Base-by-base conservation (phyloP, 2,329 filamentous ascomycete species). In the Fusarium ambrosium region DNA sequence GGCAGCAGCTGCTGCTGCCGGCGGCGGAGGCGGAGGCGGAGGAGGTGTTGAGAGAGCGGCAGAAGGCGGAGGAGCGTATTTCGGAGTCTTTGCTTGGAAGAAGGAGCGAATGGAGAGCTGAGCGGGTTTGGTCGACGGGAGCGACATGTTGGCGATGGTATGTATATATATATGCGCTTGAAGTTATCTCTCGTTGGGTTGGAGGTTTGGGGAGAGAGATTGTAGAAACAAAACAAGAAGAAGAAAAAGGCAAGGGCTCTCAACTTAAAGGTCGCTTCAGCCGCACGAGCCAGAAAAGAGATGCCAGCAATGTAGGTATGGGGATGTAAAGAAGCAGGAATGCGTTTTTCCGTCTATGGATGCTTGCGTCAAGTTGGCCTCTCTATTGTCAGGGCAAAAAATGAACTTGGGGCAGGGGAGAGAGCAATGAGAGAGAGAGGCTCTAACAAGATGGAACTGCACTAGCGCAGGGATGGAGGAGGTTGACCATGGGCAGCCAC, bases 51-150 rank as follows among this genome's bases (percentile, higher is more conserved):
- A 64, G 45, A 78, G 68, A 60, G 76, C 63, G 64, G 69, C 58
- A 77, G 69, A 73, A 9, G 82, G 81, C 10, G 83, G 83, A 65
- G 82, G 80, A 55, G 79, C 80, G 81, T 83, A 82, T 64, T 81
- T 79, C 48, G 82, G 79, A 27, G 85, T 79, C 74, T 88, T 87
- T 66, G 84, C 83, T 51, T 84, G 85, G 81, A 92, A 92, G 84
- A 92, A 92, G 64, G 89, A 91, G 64, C 87, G 88, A 77, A 92
- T 92, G 55, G 90, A 91, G 43, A 87, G 82, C 78, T 91, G 88
- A 27, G 82, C 78, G 55, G 80, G 81, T 67, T 83, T 83, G 68
- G 80, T 79, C 13, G 80, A 82, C 55, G 84, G 84, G 64, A 84
- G 82, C 55, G 84, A 84, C 85, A 86, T 86, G 74, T 68, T 77